Evolutionary conservation across 2,329 filamentous ascomycete species (phyloP).

Genomic region (Colletotrichum navitas): DNA sequence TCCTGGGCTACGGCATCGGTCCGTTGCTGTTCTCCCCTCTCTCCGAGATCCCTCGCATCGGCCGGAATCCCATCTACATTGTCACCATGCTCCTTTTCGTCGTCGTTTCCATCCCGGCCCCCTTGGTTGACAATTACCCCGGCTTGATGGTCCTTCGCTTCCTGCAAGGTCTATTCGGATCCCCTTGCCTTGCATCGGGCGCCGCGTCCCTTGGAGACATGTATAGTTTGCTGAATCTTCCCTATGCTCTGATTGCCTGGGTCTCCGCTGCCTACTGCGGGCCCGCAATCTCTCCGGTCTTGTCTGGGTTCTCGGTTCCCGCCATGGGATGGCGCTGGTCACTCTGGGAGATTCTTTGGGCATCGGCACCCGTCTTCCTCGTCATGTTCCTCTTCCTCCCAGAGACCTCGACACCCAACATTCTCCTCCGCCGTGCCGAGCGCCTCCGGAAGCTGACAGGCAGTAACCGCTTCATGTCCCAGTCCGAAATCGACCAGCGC

Average conservation of each 20-base stretch:
- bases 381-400: slow-evolving; percentile 73
- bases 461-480: slow-evolving; percentile 67
- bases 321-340: slow-evolving; percentile 74
- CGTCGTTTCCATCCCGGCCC: slow-evolving; percentile 73
- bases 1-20: slow-evolving; percentile 73
- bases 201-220: slow-evolving; percentile 66
- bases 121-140: slow-evolving; percentile 71
- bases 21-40: slow-evolving; percentile 76
- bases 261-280: slow-evolving; percentile 57
- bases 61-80: slow-evolving; percentile 77
- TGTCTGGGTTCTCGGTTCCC: slow-evolving; percentile 71
- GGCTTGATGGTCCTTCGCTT: slow-evolving; percentile 75
- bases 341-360: slow-evolving; percentile 73
- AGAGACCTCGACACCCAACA: slow-evolving; percentile 71
- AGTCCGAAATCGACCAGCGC: slow-evolving; percentile 74
- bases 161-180: slow-evolving; percentile 75
- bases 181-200: slow-evolving; percentile 72
- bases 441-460: slow-evolving; percentile 73
- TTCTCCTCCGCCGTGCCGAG: slow-evolving; percentile 70
- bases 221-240: slow-evolving; percentile 66
- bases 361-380: slow-evolving; percentile 69
- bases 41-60: slow-evolving; percentile 74
- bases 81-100: slow-evolving; percentile 77
- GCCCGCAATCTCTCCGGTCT: slow-evolving; percentile 66
- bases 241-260: slow-evolving; percentile 72